Percentiles rank a stretch among this genome's conserved stretches.
These are phyloP conservation scores for Pythium guiyangense DNA, from an alignment of 352 stramenopile genomes.

Conservation along the genomic window DNA sequence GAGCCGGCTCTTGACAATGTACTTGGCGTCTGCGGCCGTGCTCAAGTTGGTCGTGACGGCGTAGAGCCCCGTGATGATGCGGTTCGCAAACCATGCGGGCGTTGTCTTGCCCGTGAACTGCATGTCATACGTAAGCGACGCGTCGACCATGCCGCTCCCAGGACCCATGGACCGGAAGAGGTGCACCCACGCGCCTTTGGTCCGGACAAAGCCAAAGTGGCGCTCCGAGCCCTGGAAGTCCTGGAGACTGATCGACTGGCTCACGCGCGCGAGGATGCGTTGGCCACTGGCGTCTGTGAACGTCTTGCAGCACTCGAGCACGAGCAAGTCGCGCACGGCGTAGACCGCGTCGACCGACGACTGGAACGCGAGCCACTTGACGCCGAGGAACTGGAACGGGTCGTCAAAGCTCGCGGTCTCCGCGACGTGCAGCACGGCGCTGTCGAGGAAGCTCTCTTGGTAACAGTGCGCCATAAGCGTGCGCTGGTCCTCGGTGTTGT, in stretches of 20 bases:
- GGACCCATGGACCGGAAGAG: constrained; percentile 52
- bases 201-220: constrained; percentile 63
- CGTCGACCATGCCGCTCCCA: constrained; percentile 40
- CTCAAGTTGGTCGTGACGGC: constrained; percentile 32
- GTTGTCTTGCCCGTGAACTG: constrained; percentile 26
- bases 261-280: constrained; percentile 54
- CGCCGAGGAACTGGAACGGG: constrained; percentile 60
- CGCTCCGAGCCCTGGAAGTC: constrained; percentile 40
- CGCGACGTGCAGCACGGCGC: constrained; percentile 62
- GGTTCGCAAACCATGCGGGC: constrained; percentile 67
- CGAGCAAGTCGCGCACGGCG: constrained; percentile 50
- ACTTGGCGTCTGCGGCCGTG: constrained; percentile 56
- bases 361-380: constrained; percentile 78
- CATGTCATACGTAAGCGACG: constrained; percentile 17
- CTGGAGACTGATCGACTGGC: constrained; percentile 48
- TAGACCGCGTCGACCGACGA: constrained; percentile 68
- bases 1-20: constrained; percentile 44
- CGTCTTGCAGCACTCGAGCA: constrained; percentile 59
- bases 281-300: constrained; percentile 50
- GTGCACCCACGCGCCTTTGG: constrained; percentile 43
- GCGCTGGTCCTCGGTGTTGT: constrained; percentile 60
- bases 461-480: constrained; percentile 60
- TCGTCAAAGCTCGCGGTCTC: constrained; percentile 39
- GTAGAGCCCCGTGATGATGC: constrained; percentile 42
- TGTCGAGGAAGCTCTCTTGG: constrained; percentile 70